Conservation (phyloP, 805 yeast genomes). For the Metschnikowia reukaufii region DNA sequence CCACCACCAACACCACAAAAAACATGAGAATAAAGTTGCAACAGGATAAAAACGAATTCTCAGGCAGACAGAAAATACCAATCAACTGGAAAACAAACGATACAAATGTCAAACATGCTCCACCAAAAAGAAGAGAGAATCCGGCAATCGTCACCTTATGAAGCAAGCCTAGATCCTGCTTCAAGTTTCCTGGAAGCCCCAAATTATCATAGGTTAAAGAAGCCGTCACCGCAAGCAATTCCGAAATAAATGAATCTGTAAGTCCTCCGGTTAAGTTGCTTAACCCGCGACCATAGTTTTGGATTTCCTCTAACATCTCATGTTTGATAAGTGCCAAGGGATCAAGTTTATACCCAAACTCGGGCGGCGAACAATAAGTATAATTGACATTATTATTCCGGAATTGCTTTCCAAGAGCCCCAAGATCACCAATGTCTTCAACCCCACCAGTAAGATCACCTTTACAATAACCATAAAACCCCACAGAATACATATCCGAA, state of each 20-base stretch:
- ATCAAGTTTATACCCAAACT: slow-evolving; percentile 56
- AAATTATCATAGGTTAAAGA: slow-evolving; percentile 32
- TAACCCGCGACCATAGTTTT: slow-evolving; percentile 25
- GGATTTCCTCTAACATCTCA: slow-evolving; percentile 33
- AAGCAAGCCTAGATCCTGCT: slow-evolving; percentile 45
- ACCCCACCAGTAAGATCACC: slow-evolving; percentile 23
- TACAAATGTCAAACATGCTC: slow-evolving; percentile 40
- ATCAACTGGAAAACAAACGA: slow-evolving; percentile 49
- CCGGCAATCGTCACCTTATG: slow-evolving; percentile 54
- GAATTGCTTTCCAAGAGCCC: slow-evolving; percentile 23
- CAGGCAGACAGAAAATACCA: slow-evolving; percentile 43
- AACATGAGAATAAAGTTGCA: slow-evolving; percentile 45
- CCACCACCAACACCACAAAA: slow-evolving; percentile 45
- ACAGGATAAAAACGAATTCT: slow-evolving; percentile 47
- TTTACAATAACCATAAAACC: slow-evolving; percentile 46
- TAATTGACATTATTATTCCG: slow-evolving; percentile 34
- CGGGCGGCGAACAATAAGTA: slow-evolving; percentile 54
- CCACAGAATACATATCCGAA: slow-evolving; percentile 39
- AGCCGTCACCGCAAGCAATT: slow-evolving; percentile 14
- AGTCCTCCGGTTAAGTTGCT: slow-evolving; percentile 14
- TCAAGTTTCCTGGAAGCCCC: slow-evolving; percentile 54
- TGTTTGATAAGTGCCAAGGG: slow-evolving; percentile 41
- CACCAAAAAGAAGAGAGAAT: slow-evolving; percentile 43
- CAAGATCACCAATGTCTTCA: slow-evolving; percentile 10
- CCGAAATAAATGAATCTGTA: slow-evolving; percentile 10